Base-by-base conservation (phyloP, 495 filamentous ascomycete species). In the Jackrogersella minutella region DNA sequence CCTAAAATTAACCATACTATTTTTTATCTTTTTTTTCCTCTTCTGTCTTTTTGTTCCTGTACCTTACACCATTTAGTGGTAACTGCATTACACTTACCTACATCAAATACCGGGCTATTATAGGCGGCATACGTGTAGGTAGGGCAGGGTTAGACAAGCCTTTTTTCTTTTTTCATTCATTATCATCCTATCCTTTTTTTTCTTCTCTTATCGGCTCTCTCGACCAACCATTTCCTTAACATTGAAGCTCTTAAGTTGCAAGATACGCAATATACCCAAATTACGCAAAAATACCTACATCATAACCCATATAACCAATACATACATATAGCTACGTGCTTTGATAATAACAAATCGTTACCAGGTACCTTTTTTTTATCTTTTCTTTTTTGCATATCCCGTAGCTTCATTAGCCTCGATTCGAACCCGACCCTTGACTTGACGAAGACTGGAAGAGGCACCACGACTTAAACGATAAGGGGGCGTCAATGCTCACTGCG, bases 401-500 rank as follows among this genome's bases (percentile, higher is more conserved):
- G 21, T 52, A 51, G 51, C 46, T 47, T 63, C 52, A 49, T 54
- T 63, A 47, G 52, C 53, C 31, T 34, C 51, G 40, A 58, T 10
- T 34, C 22, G 14, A 14, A 64, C 62, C 44, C 53, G 54, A 58
- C 30, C 54, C 54, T 53, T 52, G 54, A 33, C 37, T 58, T 14
- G 31, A 59, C 0, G 16, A 52, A 30, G 26, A 30, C 39, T 37
- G 58, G 58, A 44, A 53, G 36, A 19, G 34, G 36, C 24, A 61
- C 28, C 10, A 36, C 55, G 14, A 41, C 21, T 13, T 62, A 36
- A 31, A 51, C 41, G 56, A 69, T 64, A 60, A 64, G 60, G 60
- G 66, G 66, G 49, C 66, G 61, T 69, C 66, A 69, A 69, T 69
- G 66, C 66, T 69, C 30, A 44, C 51, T 56, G 43, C 66, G 66